Evolutionary conservation across 495 filamentous ascomycete species (phyloP).

Genomic region (Penicillium ochrochloron): DNA sequence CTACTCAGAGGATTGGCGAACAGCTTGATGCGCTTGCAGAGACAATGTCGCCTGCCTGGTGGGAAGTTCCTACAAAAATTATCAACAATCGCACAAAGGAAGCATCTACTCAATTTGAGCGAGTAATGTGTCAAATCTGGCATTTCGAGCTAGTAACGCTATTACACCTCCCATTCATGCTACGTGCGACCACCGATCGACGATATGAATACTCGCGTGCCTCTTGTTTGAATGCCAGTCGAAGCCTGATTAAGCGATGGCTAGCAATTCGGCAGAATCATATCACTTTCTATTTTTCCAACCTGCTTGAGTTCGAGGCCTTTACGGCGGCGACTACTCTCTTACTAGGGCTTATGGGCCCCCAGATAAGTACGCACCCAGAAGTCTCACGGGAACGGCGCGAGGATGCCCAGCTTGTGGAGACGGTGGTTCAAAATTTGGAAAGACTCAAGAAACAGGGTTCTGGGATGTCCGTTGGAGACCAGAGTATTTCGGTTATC

Average conservation of each 20-base stretch:
- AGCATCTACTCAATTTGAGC: constrained; percentile 19
- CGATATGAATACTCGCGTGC: constrained; percentile 17
- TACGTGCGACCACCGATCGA: constrained; percentile 15
- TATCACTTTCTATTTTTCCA: constrained; percentile 6
- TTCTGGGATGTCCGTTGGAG: neutral
- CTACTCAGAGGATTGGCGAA: constrained; percentile 18
- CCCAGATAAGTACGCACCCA: neutral
- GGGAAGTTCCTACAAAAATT: constrained; percentile 8
- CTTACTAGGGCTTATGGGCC: constrained; percentile 6
- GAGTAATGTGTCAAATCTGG: constrained; percentile 22
- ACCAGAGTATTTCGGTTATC: neutral
- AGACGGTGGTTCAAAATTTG: neutral
- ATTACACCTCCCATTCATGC: constrained; percentile 26
- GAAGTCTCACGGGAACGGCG: neutral
- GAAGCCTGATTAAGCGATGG: constrained; percentile 13
- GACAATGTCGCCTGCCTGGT: constrained; percentile 11
- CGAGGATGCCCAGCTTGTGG: constrained; percentile 10
- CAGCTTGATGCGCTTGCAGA: constrained; percentile 17
- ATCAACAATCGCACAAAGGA: constrained; percentile 11
- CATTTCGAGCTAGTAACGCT: constrained; percentile 17
- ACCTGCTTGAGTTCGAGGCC: constrained; percentile 17
- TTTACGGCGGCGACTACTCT: constrained; percentile 15
- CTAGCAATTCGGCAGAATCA: constrained; percentile 7
- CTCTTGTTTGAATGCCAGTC: constrained; percentile 11
- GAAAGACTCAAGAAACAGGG: neutral